These are phyloP conservation scores for Chlorophyllum brunneum DNA, from an alignment of 768 basidiomycete genomes.

Conservation along the genomic window DNA sequence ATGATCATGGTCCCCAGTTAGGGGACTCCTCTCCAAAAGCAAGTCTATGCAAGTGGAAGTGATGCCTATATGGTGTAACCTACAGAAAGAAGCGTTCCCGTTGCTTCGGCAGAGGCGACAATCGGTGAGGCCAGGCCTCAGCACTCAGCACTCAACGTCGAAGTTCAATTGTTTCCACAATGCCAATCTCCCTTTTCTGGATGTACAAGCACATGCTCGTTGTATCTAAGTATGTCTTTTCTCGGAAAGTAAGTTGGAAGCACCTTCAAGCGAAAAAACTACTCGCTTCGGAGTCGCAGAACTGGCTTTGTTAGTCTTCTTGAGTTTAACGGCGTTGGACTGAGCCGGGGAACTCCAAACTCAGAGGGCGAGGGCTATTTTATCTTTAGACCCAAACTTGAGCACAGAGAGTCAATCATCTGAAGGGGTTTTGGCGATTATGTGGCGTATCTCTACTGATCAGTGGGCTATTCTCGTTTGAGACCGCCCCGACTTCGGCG, in stretches of 20 bases:
- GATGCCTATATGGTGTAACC: no score
- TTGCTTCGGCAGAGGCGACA: no score
- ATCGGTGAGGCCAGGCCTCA: no score
- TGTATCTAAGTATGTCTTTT: no score
- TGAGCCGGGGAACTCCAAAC: background rate
- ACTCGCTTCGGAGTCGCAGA: background rate
- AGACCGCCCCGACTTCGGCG: conserved; percentile 9
- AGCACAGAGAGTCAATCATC: background rate
- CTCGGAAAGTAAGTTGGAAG: background rate
- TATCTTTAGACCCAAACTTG: background rate
- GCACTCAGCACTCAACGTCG: no score
- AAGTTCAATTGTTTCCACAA: no score
- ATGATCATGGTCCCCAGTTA: background rate
- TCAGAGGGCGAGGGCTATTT: background rate
- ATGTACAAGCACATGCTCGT: no score
- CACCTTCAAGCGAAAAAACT: background rate
- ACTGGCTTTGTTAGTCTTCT: background rate
- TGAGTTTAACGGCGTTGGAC: background rate
- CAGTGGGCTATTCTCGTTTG: background rate
- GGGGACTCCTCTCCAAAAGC: background rate
- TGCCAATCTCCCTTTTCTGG: no score
- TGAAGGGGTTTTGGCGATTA: background rate
- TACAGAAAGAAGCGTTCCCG: no score
- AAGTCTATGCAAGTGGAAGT: no score
- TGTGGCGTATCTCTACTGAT: background rate